These are phyloP conservation scores for Theobroma cacao DNA, from an alignment of 345 rosid species.

Conservation along the genomic window DNA sequence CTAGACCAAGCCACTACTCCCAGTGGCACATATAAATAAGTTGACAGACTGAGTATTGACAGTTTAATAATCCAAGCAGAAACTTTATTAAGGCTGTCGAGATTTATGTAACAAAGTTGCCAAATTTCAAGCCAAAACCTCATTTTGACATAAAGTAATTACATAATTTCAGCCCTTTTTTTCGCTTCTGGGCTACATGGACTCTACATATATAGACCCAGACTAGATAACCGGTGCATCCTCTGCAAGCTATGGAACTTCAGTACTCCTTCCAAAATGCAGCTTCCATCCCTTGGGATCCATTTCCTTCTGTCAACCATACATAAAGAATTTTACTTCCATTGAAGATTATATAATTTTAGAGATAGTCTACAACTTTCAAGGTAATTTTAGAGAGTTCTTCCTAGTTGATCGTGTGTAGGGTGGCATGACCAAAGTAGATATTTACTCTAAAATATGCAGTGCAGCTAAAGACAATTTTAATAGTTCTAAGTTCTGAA, in stretches of 20 bases:
- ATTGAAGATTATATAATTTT: background rate
- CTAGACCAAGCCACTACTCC: background rate
- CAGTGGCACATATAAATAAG: background rate
- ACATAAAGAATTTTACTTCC: background rate
- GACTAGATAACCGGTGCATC: background rate
- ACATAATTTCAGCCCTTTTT: background rate
- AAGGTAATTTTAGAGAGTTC: background rate
- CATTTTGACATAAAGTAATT: background rate
- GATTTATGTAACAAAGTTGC: background rate
- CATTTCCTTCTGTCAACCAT: constrained; percentile 15
- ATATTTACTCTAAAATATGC: background rate
- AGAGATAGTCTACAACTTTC: background rate
- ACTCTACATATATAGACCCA: background rate
- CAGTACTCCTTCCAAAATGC: constrained; percentile 6
- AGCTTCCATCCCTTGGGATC: constrained; percentile 15
- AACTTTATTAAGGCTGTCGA: background rate
- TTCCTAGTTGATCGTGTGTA: background rate
- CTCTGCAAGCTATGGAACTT: constrained; percentile 7
- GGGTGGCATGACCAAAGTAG: background rate
- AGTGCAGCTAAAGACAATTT: background rate
- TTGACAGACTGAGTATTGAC: background rate
- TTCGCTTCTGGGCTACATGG: background rate
- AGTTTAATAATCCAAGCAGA: background rate
- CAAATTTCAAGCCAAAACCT: background rate
- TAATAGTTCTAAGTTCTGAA: background rate